phyloP scores from a whole-genome alignment of 225 moss, liverwort and hornwort species.

The Pleurozium schreberi region DNA sequence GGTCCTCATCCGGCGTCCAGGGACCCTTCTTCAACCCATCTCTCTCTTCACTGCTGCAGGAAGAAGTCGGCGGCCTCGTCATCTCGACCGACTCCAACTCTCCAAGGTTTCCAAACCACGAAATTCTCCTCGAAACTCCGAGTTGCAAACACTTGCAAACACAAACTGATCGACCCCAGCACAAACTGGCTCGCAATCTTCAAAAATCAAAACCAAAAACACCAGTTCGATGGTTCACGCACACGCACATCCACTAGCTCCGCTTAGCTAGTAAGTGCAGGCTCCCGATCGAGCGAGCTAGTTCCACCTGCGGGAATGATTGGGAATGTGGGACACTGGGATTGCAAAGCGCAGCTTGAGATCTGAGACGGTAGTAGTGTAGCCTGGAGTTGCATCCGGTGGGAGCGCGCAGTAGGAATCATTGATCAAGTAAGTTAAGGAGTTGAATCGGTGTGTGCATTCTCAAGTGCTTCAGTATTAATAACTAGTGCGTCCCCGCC shows the following conservation, averaged over 20 bases:
- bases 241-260: neutral
- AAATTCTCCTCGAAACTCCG: neutral
- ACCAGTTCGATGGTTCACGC: neutral
- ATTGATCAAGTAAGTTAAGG: neutral
- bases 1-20: slow-evolving; percentile 49
- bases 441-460: neutral
- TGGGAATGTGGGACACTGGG: neutral
- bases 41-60: slow-evolving; percentile 15
- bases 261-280: neutral
- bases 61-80: slow-evolving; percentile 21
- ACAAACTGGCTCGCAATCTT: neutral
- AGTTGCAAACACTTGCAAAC: neutral
- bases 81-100: neutral
- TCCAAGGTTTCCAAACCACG: neutral
- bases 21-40: slow-evolving; percentile 46
- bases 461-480: neutral
- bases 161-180: neutral
- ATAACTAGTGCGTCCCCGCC: neutral
- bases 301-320: neutral
- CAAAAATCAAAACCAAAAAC: too few species aligned
- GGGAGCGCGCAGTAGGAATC: neutral
- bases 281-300: neutral
- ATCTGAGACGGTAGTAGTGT: neutral
- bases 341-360: neutral
- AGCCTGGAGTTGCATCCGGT: neutral